Base-by-base conservation (phyloP, 2,329 filamentous ascomycete species). In the Penicillium fuscoglaucum region DNA sequence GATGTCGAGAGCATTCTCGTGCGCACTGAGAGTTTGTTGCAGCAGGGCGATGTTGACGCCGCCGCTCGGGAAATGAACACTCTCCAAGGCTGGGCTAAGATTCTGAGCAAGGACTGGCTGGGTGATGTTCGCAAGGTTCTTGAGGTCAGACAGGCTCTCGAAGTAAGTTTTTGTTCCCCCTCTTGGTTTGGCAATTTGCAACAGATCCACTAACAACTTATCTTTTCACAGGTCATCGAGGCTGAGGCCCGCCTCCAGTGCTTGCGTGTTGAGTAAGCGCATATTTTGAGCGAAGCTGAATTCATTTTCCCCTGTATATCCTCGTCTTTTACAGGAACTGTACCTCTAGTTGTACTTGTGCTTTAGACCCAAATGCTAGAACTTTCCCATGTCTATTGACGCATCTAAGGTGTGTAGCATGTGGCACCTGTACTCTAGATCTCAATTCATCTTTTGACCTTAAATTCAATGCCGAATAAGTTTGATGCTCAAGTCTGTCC, bases 11-110 rank as follows among this genome's bases (percentile, higher is more conserved):
- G 92, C 70, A 88, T 98, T 59, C 84, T 99, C 47, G 90, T 90
- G 3, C 84, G 95, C 62, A 93, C 95, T 1, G 93, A 99, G 78
- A 92, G 88, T 8, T 84, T 91, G 67, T 83, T 99, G 21, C 93
- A 99, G 79, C 91, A 98, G 78, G 95, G 95, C 24, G 88, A 97
- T 71, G 78, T 99, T 57, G 95, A 99, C 75, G 88, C 84, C 53
- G 95, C 95, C 3, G 93, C 95, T 15, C 84, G 95, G 64, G 95
- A 99, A 80, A 95, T 99, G 89, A 99, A 98, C 73, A 86, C 87
- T 1, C 82, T 99, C 47, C 84, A 89, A 61, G 95, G 95, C 28
- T 99, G 95, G 95, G 93, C 93, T 48, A 96, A 95, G 83, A 93
- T 93, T 41, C 79, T 99, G 72, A 96, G 91, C 77, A 87, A 90